These are phyloP conservation scores for Lichtheimia hyalospora DNA, from an alignment of 371 early-diverging fungal species.

Conservation along the genomic window DNA sequence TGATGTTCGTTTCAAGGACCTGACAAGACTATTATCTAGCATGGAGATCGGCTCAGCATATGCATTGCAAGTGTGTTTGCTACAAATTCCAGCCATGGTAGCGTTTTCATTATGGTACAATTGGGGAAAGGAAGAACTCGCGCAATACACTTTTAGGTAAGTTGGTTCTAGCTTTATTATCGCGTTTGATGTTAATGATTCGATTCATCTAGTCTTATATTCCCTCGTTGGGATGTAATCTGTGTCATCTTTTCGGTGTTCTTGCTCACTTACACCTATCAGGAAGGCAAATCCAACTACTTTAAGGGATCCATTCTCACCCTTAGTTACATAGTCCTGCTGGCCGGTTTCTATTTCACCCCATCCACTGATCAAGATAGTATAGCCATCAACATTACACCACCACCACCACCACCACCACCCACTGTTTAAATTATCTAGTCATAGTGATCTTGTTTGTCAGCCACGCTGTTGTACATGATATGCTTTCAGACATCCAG, in stretches of 20 bases:
- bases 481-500: too few relatives aligned
- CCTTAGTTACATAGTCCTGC: slow-evolving; percentile 79
- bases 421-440: not conserved
- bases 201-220: slow-evolving; percentile 69
- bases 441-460: too few relatives aligned
- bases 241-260: slow-evolving; percentile 88
- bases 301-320: slow-evolving; percentile 93
- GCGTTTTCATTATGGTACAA: slow-evolving; percentile 77
- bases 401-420: not conserved
- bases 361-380: slow-evolving; percentile 42
- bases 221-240: slow-evolving; percentile 91
- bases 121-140: slow-evolving; percentile 40
- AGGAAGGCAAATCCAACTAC: slow-evolving; percentile 95
- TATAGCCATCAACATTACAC: slow-evolving; percentile 10
- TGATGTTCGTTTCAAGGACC: not conserved
- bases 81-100: slow-evolving; percentile 95
- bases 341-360: slow-evolving; percentile 80
- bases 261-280: slow-evolving; percentile 85
- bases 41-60: slow-evolving; percentile 98
- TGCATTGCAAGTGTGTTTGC: slow-evolving; percentile 91
- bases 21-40: slow-evolving; percentile 20
- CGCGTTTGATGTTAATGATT: too few relatives aligned
- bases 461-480: too few relatives aligned
- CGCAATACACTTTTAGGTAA: slow-evolving; percentile 47
- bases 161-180: too few relatives aligned